Percentiles rank a stretch among this genome's conserved stretches.
phyloP scores from a whole-genome alignment of 106 monocot species.

The Acanthochlamys bracteata region DNA sequence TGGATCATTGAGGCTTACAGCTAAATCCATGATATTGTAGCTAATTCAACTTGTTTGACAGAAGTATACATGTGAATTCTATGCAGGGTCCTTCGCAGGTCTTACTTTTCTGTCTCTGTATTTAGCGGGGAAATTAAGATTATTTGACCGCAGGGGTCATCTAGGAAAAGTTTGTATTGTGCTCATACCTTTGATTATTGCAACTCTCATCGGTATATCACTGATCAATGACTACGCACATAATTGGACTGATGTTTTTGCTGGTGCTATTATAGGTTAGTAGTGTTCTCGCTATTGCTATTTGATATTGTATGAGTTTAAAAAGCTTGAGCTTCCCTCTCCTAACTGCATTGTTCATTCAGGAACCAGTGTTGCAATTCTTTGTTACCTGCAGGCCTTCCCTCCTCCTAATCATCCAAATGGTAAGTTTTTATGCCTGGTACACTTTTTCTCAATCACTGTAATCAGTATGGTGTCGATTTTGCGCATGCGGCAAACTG shows the following conservation, averaged over 20 bases:
- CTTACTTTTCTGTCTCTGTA: constrained; percentile 62
- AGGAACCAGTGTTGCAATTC: constrained; percentile 44
- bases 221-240: constrained; percentile 72
- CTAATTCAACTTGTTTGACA: too few species aligned
- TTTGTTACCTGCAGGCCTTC: constrained; percentile 77
- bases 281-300: neutral
- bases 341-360: constrained; percentile 8
- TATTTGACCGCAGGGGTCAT: constrained; percentile 63
- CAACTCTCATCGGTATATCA: constrained; percentile 61
- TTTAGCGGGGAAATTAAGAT: constrained; percentile 51
- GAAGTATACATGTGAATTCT: too few species aligned
- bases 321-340: neutral
- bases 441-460: too few species aligned
- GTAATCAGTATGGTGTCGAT: too few species aligned
- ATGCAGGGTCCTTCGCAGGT: constrained; percentile 73
- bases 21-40: too few species aligned
- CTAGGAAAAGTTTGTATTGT: constrained; percentile 68
- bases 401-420: constrained; percentile 49
- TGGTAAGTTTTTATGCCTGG: constrained; percentile 22
- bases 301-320: neutral
- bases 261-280: constrained; percentile 70
- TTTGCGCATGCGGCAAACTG: too few species aligned
- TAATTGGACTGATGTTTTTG: constrained; percentile 86
- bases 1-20: too few species aligned
- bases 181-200: constrained; percentile 54